Conservation (phyloP, 306 rosid species). For the Neltuma alba region DNA sequence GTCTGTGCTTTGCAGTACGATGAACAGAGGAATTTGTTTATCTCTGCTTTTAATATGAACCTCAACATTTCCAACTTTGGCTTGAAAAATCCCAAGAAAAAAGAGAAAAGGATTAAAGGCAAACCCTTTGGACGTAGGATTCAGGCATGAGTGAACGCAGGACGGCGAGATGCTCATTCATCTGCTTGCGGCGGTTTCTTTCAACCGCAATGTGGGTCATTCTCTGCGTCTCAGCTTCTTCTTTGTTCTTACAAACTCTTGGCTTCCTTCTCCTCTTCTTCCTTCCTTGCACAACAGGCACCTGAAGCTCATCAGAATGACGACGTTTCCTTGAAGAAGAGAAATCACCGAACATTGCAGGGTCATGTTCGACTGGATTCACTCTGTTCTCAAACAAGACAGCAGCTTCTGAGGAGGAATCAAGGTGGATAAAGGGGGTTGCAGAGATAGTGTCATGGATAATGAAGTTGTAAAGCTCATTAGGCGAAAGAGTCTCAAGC, state of each 20-base stretch:
- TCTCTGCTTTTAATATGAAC: conserved; percentile 22
- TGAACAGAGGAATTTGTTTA: conserved; percentile 30
- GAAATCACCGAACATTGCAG: not conserved
- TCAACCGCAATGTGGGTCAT: conserved; percentile 95
- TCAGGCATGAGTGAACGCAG: conserved; percentile 93
- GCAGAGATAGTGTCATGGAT: conserved; percentile 85
- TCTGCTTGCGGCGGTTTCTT: conserved; percentile 86
- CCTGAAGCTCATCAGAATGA: conserved; percentile 32
- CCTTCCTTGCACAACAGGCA: conserved; percentile 39
- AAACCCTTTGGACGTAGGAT: conserved; percentile 89
- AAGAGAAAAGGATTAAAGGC: conserved; percentile 19
- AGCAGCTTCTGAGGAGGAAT: conserved; percentile 35
- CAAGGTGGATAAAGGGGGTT: conserved; percentile 52
- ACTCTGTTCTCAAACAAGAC: conserved; percentile 37
- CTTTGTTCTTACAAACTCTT: conserved; percentile 81
- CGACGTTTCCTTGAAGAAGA: conserved; percentile 34
- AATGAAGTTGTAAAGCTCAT: conserved; percentile 70
- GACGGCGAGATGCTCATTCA: conserved; percentile 89
- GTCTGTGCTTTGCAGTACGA: conserved; percentile 13
- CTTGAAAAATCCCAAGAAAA: conserved; percentile 10
- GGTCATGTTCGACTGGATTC: conserved; percentile 30
- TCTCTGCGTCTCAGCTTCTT: conserved; percentile 92
- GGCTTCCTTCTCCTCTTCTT: conserved; percentile 81
- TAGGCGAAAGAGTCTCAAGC: conserved; percentile 62
- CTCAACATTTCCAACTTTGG: not conserved